These are phyloP conservation scores for Hyphodiscus hymeniophilus DNA, from an alignment of 495 filamentous ascomycete genomes.

Conservation along the genomic window DNA sequence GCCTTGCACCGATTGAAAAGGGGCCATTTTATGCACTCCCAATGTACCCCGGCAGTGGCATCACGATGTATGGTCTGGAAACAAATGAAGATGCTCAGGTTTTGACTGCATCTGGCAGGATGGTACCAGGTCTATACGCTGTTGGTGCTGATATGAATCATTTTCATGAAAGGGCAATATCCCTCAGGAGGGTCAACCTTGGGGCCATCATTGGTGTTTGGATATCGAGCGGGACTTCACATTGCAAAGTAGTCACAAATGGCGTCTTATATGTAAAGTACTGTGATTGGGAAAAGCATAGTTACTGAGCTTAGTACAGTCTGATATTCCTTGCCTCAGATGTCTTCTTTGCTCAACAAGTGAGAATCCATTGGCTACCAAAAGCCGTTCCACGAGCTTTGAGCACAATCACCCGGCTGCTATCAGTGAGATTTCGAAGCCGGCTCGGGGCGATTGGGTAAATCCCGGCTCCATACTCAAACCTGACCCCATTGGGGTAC, in stretches of 20 bases:
- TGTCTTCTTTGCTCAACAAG: no score
- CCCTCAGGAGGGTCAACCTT: slow-evolving; percentile 18
- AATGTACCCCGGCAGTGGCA: slow-evolving; percentile 21
- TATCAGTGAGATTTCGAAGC: no score
- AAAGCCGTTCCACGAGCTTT: no score
- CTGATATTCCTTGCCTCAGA: no score
- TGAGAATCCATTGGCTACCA: no score
- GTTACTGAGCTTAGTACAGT: no score
- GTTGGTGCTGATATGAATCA: slow-evolving; percentile 17
- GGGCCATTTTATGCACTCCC: slow-evolving; percentile 22
- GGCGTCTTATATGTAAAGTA: not conserved
- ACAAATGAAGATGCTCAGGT: slow-evolving; percentile 20
- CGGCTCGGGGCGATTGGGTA: no score
- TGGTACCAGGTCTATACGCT: slow-evolving; percentile 22
- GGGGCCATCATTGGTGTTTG: slow-evolving; percentile 22
- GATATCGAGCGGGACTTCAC: slow-evolving; percentile 11
- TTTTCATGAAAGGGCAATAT: slow-evolving; percentile 21
- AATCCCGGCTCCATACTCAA: no score
- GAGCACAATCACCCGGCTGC: no score
- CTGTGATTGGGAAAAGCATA: no score
- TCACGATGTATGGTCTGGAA: slow-evolving; percentile 21
- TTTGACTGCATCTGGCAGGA: slow-evolving; percentile 8
- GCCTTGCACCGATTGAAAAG: slow-evolving; percentile 15
- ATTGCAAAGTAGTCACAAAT: not conserved
- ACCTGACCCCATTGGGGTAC: no score